Percentiles rank a stretch among this genome's conserved stretches.
Evolutionary conservation across 805 yeast genomes (phyloP).

Genomic region (Sugiyamaella chiloensis): DNA sequence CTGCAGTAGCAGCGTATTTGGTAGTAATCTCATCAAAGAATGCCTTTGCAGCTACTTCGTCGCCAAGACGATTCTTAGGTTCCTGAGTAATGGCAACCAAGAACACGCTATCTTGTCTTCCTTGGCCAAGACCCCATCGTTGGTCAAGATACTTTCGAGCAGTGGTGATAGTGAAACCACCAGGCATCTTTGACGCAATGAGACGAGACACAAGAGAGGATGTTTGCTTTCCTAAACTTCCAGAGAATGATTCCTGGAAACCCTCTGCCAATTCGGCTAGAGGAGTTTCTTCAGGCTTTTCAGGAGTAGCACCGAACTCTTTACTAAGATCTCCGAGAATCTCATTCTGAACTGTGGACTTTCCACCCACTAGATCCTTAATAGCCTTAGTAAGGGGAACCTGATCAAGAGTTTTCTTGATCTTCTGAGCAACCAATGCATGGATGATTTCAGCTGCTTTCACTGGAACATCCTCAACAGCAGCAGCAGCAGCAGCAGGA

Average conservation of each 20-base stretch:
- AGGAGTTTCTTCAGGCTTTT: constrained; percentile 98
- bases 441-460: constrained; percentile 79
- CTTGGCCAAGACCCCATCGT: constrained; percentile 88
- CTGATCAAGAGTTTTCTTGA: constrained; percentile 85
- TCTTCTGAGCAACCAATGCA: constrained; percentile 89
- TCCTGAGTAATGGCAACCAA: constrained; percentile 81
- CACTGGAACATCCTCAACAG: constrained; percentile 86
- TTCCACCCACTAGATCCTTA: constrained; percentile 97
- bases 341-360: constrained; percentile 97
- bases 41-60: constrained; percentile 86
- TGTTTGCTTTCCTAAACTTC: constrained; percentile 91
- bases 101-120: constrained; percentile 91
- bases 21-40: constrained; percentile 79
- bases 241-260: constrained; percentile 87
- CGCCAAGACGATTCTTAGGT: constrained; percentile 83
- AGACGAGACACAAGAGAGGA: constrained; percentile 84
- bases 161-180: constrained; percentile 91
- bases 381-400: constrained; percentile 88
- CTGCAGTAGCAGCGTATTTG: constrained; percentile 81
- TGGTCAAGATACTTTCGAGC: constrained; percentile 91
- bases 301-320: constrained; percentile 97
- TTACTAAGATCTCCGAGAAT: constrained; percentile 97
- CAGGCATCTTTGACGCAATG: constrained; percentile 98
- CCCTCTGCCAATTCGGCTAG: constrained; percentile 91
- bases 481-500: constrained; percentile 76